Evolutionary conservation across 1,284 basidiomycete species (phyloP).

Genomic region (Cystobasidium slooffiae): DNA sequence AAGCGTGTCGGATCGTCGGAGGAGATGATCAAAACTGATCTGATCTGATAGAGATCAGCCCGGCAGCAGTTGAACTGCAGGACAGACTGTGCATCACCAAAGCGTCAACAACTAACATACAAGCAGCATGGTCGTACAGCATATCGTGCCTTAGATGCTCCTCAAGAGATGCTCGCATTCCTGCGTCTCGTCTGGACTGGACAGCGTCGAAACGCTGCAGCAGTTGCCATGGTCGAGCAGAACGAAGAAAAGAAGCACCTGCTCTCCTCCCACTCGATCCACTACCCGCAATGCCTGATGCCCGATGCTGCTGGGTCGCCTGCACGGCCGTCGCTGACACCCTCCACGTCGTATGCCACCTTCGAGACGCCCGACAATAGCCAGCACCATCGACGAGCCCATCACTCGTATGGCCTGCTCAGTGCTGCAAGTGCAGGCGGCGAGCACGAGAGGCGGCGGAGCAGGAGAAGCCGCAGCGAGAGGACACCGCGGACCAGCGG

Average conservation of each 20-base stretch:
- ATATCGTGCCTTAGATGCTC: too few species aligned
- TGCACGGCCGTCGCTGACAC: slow-evolving; percentile 22
- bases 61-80: neutral
- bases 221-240: neutral
- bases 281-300: slow-evolving; percentile 5
- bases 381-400: neutral
- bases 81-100: too few species aligned
- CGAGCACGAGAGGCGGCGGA: neutral
- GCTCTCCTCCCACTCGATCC: neutral
- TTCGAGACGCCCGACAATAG: slow-evolving; percentile 1
- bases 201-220: too few species aligned
- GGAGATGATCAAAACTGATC: neutral
- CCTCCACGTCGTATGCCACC: slow-evolving; percentile 19
- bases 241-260: neutral
- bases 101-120: too few species aligned
- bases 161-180: too few species aligned
- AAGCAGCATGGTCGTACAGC: too few species aligned
- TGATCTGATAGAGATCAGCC: neutral
- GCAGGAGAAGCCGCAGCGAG: neutral
- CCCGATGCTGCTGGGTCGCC: slow-evolving; percentile 8
- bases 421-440: neutral
- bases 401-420: neutral
- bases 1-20: slow-evolving; percentile 2
- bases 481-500: neutral
- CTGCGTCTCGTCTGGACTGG: too few species aligned